Evolutionary conservation across 108 stramenopile species (phyloP).

Genomic region (Pseudonitzschia delicatissima): DNA sequence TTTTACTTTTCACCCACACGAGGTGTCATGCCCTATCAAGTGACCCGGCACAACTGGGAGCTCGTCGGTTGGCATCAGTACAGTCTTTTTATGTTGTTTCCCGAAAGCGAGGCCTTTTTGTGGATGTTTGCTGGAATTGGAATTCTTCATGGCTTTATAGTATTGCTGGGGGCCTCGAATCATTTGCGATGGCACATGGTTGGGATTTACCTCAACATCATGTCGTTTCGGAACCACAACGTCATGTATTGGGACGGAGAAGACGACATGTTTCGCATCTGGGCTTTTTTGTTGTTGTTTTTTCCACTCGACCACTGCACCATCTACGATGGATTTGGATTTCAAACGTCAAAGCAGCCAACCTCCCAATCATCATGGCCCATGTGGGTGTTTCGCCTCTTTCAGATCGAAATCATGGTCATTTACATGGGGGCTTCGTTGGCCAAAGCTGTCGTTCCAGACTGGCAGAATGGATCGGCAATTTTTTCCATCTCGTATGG

Average conservation of each 20-base stretch:
- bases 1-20: neutral
- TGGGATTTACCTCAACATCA: neutral
- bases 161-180: neutral
- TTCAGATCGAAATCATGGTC: neutral
- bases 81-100: neutral
- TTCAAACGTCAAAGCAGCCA: neutral
- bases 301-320: conserved; percentile 4
- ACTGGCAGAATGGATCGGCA: neutral
- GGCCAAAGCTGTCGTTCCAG: neutral
- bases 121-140: neutral
- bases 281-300: neutral
- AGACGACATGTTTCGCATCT: conserved; percentile 5
- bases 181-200: neutral
- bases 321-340: conserved; percentile 5
- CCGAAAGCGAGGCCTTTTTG: neutral
- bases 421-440: conserved; percentile 2
- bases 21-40: conserved; percentile 2
- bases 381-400: conserved; percentile 11
- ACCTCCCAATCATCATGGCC: neutral
- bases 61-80: neutral
- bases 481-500: neutral
- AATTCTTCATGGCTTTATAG: neutral
- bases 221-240: conserved; percentile 11
- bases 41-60: neutral
- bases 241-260: neutral